phyloP scores from a whole-genome alignment of 2,329 filamentous ascomycete species.

The Pyricularia grisea region DNA sequence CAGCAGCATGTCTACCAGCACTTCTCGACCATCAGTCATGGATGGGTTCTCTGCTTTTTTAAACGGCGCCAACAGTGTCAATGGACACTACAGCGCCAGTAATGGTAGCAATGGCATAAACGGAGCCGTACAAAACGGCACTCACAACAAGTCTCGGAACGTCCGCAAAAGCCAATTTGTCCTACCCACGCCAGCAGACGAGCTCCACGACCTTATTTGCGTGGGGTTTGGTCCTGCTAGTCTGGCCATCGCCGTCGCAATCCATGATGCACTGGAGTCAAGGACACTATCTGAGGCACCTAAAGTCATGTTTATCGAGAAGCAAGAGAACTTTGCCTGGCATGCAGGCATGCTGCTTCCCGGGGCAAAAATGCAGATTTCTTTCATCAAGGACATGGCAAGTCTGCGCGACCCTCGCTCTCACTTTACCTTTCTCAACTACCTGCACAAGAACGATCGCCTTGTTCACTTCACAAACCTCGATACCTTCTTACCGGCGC shows the following conservation, averaged over 20 bases:
- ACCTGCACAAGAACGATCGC: slow-evolving; percentile 72
- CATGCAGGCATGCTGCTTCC: slow-evolving; percentile 93
- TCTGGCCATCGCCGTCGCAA: slow-evolving; percentile 77
- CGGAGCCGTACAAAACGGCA: background rate
- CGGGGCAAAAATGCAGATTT: slow-evolving; percentile 94
- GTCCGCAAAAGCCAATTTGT: slow-evolving; percentile 14
- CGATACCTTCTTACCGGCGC: slow-evolving; percentile 75
- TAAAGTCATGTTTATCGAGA: slow-evolving; percentile 80
- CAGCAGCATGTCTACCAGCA: background rate
- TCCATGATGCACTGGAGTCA: slow-evolving; percentile 66
- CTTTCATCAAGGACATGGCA: slow-evolving; percentile 92
- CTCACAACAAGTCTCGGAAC: background rate
- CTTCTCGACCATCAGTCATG: background rate
- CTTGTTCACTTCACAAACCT: slow-evolving; percentile 88
- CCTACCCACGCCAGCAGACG: slow-evolving; percentile 32
- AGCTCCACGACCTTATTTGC: slow-evolving; percentile 77
- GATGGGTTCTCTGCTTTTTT: background rate
- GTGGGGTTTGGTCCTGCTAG: slow-evolving; percentile 91
- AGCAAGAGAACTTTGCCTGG: slow-evolving; percentile 78
- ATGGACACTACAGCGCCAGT: slow-evolving; percentile 3
- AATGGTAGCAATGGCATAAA: slow-evolving; percentile 3
- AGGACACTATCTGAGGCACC: slow-evolving; percentile 40
- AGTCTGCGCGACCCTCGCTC: slow-evolving; percentile 80
- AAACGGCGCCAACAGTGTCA: slow-evolving; percentile 5
- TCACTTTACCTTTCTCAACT: slow-evolving; percentile 93